These are phyloP conservation scores for Ambrosiella cleistominuta DNA, from an alignment of 2,329 filamentous ascomycete genomes.

Conservation along the genomic window DNA sequence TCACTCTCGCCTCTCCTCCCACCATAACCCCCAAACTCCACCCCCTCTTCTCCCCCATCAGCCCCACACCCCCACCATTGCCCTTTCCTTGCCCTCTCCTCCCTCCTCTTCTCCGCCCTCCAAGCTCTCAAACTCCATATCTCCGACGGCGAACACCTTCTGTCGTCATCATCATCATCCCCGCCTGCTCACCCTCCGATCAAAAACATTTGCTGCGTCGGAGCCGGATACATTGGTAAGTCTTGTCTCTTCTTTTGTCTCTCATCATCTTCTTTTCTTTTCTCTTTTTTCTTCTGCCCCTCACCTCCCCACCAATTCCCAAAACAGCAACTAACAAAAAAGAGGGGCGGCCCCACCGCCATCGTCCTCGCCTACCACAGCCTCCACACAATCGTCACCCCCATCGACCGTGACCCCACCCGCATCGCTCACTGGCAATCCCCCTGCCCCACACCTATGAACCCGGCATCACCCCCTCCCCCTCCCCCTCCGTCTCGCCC, in stretches of 20 bases:
- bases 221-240: slow-evolving; percentile 60
- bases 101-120: not conserved
- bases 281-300: not conserved
- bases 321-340: not conserved
- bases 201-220: slow-evolving; percentile 52
- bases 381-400: slow-evolving; percentile 50
- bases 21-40: not conserved
- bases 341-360: slow-evolving; percentile 52
- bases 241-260: slow-evolving; percentile 12
- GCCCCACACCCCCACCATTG: not conserved
- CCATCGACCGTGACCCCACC: slow-evolving; percentile 50
- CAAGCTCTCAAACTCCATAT: not conserved
- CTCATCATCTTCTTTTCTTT: not conserved
- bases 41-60: not conserved
- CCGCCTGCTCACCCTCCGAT: slow-evolving; percentile 18
- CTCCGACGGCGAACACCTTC: not conserved
- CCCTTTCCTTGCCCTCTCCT: not conserved
- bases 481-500: slow-evolving; percentile 48
- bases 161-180: not conserved
- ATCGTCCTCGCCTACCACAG: slow-evolving; percentile 60
- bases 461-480: slow-evolving; percentile 48
- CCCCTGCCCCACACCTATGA: slow-evolving; percentile 59
- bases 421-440: slow-evolving; percentile 61
- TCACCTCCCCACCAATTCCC: too few relatives aligned
- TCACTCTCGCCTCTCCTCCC: not conserved